A percentile compares a stretch with the other conserved stretches of the same genome.
Conservation (phyloP, 78 protist genomes). For the slime mould (Dictyostelium discoideum) region DNA sequence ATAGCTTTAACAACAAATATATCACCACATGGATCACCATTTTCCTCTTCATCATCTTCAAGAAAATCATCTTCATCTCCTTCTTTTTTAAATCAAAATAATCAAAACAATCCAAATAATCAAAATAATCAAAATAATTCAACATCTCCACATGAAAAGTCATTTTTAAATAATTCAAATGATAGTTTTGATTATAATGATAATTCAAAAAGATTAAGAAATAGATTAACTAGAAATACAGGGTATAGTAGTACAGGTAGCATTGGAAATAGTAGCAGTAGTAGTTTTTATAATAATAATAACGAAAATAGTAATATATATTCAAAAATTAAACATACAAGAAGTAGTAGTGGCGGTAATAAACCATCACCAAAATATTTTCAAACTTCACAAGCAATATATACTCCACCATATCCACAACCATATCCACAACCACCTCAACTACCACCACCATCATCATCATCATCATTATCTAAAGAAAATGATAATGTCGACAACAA, state of each 20-base stretch:
- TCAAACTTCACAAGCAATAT: neutral
- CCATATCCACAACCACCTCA: neutral
- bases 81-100: neutral
- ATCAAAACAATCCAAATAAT: neutral
- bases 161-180: neutral
- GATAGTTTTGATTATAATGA: neutral
- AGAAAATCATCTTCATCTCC: slow-evolving; percentile 8
- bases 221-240: neutral
- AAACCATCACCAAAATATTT: neutral
- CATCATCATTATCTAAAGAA: too few species aligned
- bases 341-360: neutral
- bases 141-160: neutral
- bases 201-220: neutral
- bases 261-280: neutral
- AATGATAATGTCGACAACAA: neutral
- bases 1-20: neutral
- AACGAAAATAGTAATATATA: neutral
- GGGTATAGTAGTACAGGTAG: neutral
- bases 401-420: neutral
- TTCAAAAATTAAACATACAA: neutral
- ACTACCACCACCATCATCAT: neutral
- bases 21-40: neutral
- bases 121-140: neutral
- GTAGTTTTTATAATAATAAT: neutral
- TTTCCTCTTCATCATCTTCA: slow-evolving; percentile 14